Percentiles rank a stretch among this genome's conserved stretches.
phyloP scores from a whole-genome alignment of 208 protist species.

The Pavlovales sp. region DNA sequence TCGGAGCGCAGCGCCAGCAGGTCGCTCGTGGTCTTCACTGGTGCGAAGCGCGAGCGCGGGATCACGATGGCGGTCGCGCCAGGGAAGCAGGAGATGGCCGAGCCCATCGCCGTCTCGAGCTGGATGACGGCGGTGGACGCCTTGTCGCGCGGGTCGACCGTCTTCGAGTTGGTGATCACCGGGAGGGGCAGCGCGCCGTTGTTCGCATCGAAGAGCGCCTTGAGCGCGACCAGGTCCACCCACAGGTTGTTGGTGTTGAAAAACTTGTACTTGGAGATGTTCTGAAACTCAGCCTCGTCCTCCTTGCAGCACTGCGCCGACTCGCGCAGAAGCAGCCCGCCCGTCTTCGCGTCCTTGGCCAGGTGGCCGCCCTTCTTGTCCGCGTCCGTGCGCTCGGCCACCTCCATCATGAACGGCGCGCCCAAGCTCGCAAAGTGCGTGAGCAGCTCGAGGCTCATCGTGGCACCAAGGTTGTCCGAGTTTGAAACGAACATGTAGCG shows the following conservation, averaged over 20 bases:
- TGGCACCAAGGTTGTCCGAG: constrained; percentile 97
- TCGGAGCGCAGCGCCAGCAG: constrained; percentile 76
- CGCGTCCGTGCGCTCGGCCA: constrained; percentile 74
- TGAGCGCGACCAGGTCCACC: constrained; percentile 75
- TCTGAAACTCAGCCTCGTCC: constrained; percentile 75
- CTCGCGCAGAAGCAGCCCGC: constrained; percentile 76
- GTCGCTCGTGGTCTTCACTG: constrained; percentile 91
- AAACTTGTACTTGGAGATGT: constrained; percentile 88
- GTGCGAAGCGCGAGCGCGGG: constrained; percentile 89
- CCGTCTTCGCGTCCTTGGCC: constrained; percentile 54
- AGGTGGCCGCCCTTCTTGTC: constrained; percentile 87
- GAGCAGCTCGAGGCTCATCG: constrained; percentile 66
- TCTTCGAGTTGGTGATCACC: constrained; percentile 59
- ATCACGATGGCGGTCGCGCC: constrained; percentile 79
- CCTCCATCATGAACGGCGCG: constrained; percentile 76
- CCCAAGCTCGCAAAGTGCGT: constrained; percentile 70
- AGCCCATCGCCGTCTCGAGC: constrained; percentile 69
- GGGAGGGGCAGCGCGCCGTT: constrained; percentile 44
- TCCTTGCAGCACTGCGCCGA: constrained; percentile 60
- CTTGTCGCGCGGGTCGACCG: constrained; percentile 49
- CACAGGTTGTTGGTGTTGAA: constrained; percentile 99
- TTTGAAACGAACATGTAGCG: constrained; percentile 98
- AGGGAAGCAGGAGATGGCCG: constrained; percentile 89
- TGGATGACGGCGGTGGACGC: constrained; percentile 50
- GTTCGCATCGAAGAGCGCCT: constrained; percentile 40